These are phyloP conservation scores for Aspergillus sp. DNA, from an alignment of 2,329 filamentous ascomycete genomes.

Conservation along the genomic window DNA sequence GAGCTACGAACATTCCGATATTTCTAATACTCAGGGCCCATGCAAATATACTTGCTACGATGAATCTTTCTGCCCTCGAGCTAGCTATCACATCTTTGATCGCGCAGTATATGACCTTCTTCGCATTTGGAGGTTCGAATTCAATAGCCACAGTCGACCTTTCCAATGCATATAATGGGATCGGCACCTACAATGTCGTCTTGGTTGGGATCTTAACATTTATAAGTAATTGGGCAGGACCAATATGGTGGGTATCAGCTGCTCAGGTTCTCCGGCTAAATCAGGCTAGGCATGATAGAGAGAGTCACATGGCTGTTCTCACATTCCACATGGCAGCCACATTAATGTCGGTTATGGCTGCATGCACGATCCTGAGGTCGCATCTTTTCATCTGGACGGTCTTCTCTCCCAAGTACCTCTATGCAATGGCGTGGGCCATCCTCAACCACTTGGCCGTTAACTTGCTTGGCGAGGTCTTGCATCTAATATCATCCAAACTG, in stretches of 20 bases:
- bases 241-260: constrained; percentile 81
- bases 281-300: constrained; percentile 33
- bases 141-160: constrained; percentile 95
- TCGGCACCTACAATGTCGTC: constrained; percentile 76
- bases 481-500: not conserved
- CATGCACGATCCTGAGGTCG: constrained; percentile 78
- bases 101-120: constrained; percentile 81
- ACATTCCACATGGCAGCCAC: constrained; percentile 71
- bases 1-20: constrained; percentile 80
- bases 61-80: constrained; percentile 52
- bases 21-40: constrained; percentile 73
- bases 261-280: constrained; percentile 42
- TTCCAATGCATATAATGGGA: constrained; percentile 91
- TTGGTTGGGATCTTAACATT: constrained; percentile 84
- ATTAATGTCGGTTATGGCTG: constrained; percentile 77
- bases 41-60: constrained; percentile 54
- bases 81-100: constrained; percentile 72
- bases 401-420: constrained; percentile 95
- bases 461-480: constrained; percentile 55
- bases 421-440: constrained; percentile 83
- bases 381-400: constrained; percentile 99
- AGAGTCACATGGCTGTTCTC: constrained; percentile 59
- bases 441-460: constrained; percentile 79
- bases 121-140: constrained; percentile 87
- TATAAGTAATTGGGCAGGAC: constrained; percentile 84